Evolutionary conservation across 2,329 filamentous ascomycete species (phyloP), one percentile per base, ranked within the genome.

Genomic region (Nemania sp.): DNA sequence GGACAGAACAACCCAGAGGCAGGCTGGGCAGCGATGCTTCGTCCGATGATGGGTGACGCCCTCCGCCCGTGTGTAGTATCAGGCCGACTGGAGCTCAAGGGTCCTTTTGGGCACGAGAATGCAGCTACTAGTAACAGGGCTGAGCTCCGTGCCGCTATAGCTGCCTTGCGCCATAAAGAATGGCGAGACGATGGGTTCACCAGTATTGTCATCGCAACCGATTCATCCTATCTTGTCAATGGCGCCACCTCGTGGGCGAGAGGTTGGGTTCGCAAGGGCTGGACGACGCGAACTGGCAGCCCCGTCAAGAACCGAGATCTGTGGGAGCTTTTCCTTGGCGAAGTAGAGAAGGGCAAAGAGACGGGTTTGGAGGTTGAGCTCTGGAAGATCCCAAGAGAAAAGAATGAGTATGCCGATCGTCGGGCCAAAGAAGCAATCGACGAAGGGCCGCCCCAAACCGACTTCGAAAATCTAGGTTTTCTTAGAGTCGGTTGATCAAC

Each of bases 71-170:
- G 37, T 34, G 20, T 52, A 2, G 15, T 58, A 37, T 52, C 52
- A 41, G 55, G 55, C 42, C 55, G 43, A 24, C 52, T 58, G 33
- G 55, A 58, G 44, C 37, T 42, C 33, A 52, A 49, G 43, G 55
- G 55, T 23, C 55, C 55, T 43, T 58, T 58, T 40, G 55, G 43
- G n/a, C 52, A 56, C 23, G 48, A 58, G 48, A 47, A 37, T 45
- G 19, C 49, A n/a, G 52, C 52, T 46, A 54, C 51, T 41, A 57
- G 55, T 37, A 78, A 80, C 56, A 73, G 80, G 3, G 80, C 80
- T 6, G 77, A 81, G 62, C 71, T 83, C 6, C 78, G 79, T 11
- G 79, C 78, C 6, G 75, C 75, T 6, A 73, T 80, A 44, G 75
- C 71, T 9, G 80, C 75, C 3, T 70, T 81, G 17, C 68, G 72